phyloP scores from a whole-genome alignment of 768 basidiomycete species.

The Suillus decipiens region DNA sequence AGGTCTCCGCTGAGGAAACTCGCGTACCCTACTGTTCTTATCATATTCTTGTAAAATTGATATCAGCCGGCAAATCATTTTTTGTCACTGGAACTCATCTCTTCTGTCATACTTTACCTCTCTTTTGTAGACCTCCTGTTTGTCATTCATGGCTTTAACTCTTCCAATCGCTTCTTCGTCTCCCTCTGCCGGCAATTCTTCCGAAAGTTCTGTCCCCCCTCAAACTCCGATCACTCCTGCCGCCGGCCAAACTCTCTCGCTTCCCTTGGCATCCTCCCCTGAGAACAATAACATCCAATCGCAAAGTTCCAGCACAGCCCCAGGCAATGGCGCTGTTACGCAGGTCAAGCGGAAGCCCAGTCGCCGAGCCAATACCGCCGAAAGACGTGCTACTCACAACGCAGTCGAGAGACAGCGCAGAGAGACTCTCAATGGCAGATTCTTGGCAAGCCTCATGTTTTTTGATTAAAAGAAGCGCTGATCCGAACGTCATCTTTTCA shows the following conservation, averaged over 20 bases:
- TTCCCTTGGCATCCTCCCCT: constrained; percentile 31
- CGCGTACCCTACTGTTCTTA: constrained; percentile 41
- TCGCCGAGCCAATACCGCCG: constrained; percentile 93
- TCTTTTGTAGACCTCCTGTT: constrained; percentile 20
- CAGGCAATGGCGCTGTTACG: constrained; percentile 25
- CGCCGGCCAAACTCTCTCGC: constrained; percentile 36
- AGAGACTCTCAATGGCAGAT: constrained; percentile 91
- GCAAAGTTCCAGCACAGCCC: constrained; percentile 18
- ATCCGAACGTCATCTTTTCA: constrained; percentile 31
- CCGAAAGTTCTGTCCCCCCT: constrained; percentile 46
- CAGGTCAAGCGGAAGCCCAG: constrained; percentile 78
- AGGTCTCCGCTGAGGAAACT: constrained; percentile 44
- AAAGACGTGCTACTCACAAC: constrained; percentile 95
- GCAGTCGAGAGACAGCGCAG: constrained; percentile 93
- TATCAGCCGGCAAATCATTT: constrained; percentile 23
- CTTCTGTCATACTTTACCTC: constrained; percentile 13
- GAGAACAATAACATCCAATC: constrained; percentile 24
- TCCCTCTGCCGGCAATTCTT: constrained; percentile 40
- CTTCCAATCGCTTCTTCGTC: constrained; percentile 41
- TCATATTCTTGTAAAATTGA: constrained; percentile 25
- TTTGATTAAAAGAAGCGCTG: constrained; percentile 3
- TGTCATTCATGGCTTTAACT: constrained; percentile 37
- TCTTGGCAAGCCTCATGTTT: constrained; percentile 60
- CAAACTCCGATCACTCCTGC: constrained; percentile 51
- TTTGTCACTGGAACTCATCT: not conserved